These are phyloP conservation scores for Metschnikowia lochheadii DNA, from an alignment of 805 yeast genomes.

Conservation along the genomic window DNA sequence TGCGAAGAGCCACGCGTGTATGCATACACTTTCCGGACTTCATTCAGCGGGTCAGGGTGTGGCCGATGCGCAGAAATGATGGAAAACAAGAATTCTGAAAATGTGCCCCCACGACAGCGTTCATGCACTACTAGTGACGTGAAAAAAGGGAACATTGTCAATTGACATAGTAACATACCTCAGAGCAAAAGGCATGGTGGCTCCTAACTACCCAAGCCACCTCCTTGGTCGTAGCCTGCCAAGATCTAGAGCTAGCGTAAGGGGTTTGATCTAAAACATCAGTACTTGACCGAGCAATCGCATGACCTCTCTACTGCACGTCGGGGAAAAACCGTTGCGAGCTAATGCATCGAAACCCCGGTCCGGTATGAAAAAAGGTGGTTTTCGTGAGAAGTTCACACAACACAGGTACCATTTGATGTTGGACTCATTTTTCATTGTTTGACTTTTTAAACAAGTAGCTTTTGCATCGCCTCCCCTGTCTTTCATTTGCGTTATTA, in stretches of 20 bases:
- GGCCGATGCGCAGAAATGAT: not conserved
- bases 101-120: not conserved
- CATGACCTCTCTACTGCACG: not conserved
- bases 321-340: constrained; percentile 4
- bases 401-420: not conserved
- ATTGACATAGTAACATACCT: not conserved
- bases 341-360: constrained; percentile 4
- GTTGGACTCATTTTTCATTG: not conserved
- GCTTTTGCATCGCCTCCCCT: not conserved
- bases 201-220: no score
- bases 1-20: not conserved
- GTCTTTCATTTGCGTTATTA: not conserved
- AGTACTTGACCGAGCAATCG: not conserved
- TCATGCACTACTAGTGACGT: not conserved
- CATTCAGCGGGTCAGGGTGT: not conserved
- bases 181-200: not conserved
- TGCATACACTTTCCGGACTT: not conserved
- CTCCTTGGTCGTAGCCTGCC: not conserved
- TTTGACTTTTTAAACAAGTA: not conserved
- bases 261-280: not conserved
- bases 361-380: not conserved
- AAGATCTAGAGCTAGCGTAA: not conserved
- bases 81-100: not conserved
- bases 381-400: not conserved
- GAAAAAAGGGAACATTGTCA: not conserved